Conservation (phyloP, 768 basidiomycete species). For the Tulasnella sp. region DNA sequence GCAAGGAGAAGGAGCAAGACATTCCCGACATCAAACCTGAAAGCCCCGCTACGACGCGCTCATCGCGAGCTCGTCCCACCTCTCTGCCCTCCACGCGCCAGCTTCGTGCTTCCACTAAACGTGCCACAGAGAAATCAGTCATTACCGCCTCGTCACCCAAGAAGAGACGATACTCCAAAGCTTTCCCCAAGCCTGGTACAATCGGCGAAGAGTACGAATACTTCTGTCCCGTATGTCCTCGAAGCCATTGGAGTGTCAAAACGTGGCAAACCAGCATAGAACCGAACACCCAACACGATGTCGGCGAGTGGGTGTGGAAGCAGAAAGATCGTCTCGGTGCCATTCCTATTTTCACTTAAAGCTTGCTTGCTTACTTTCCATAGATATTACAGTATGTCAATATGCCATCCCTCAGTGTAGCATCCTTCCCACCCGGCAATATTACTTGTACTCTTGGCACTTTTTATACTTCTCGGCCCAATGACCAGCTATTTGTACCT, state of each 20-base stretch:
- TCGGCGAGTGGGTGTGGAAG: neutral
- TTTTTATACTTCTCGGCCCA: too few relatives aligned
- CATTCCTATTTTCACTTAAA: constrained; percentile 1
- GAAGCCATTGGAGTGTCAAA: neutral
- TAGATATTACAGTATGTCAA: too few relatives aligned
- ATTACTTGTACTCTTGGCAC: too few relatives aligned
- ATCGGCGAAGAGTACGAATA: neutral
- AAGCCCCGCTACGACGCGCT: neutral
- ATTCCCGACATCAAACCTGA: neutral
- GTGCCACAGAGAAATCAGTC: neutral
- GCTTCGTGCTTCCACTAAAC: neutral
- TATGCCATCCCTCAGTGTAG: too few relatives aligned
- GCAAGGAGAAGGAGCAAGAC: neutral
- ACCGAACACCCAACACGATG: too few relatives aligned
- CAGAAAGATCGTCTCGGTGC: neutral
- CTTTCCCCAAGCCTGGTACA: too few relatives aligned
- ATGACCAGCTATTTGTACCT: too few relatives aligned
- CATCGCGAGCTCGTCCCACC: neutral
- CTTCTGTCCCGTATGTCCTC: neutral
- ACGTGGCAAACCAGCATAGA: neutral
- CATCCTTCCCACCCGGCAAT: too few relatives aligned
- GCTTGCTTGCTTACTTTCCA: too few relatives aligned
- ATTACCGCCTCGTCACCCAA: neutral
- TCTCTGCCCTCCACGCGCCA: neutral
- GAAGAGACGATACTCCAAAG: neutral